A percentile compares a stretch with the other conserved stretches of the same genome.
phyloP scores from a whole-genome alignment of 2,329 filamentous ascomycete species.

The Microcyclospora pomicola region DNA sequence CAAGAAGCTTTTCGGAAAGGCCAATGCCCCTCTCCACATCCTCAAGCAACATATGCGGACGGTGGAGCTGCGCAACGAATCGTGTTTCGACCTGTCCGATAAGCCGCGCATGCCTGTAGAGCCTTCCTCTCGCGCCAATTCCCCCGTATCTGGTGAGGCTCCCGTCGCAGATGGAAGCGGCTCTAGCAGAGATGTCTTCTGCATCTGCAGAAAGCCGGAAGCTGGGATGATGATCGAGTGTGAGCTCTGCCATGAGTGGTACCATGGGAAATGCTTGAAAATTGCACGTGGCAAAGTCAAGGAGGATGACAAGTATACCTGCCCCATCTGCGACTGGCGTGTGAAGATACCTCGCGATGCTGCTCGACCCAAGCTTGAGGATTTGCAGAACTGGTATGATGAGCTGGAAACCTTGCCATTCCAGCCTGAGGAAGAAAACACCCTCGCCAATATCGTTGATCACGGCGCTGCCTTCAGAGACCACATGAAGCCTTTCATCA shows the following conservation, averaged over 20 bases:
- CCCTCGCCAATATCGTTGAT: constrained; percentile 72
- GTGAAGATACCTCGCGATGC: constrained; percentile 95
- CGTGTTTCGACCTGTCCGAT: constrained; percentile 84
- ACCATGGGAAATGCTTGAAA: constrained; percentile 95
- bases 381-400: constrained; percentile 68
- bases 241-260: constrained; percentile 97
- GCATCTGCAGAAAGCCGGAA: constrained; percentile 84
- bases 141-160: constrained; percentile 35
- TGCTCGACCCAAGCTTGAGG: constrained; percentile 85
- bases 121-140: constrained; percentile 73
- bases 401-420: constrained; percentile 67
- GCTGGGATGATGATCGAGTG: constrained; percentile 99
- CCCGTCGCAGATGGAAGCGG: constrained; percentile 31
- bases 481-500: constrained; percentile 68
- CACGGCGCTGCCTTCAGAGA: constrained; percentile 73
- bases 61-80: constrained; percentile 74
- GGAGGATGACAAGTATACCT: constrained; percentile 96
- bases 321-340: constrained; percentile 93
- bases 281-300: constrained; percentile 96
- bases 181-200: constrained; percentile 69
- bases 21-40: constrained; percentile 92
- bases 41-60: constrained; percentile 88
- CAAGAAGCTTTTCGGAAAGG: constrained; percentile 96
- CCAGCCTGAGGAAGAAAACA: constrained; percentile 86
- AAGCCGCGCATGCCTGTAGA: constrained; percentile 83